A percentile compares a stretch with the other conserved stretches of the same genome.
Conservation (phyloP, 108 stramenopile genomes). For the Nitzschia putrida region DNA sequence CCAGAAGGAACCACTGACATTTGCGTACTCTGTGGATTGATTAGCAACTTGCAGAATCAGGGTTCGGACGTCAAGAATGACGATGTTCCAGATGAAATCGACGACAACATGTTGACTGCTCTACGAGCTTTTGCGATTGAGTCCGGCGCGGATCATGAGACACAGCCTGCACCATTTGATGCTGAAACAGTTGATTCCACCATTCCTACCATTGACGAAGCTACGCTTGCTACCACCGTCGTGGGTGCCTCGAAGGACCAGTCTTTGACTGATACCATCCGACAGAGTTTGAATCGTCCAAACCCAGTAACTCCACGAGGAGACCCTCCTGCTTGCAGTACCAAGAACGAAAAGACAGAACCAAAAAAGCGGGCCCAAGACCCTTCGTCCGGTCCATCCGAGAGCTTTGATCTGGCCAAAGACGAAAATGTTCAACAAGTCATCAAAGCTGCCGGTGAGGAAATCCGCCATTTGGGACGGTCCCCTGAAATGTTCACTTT, state of each 20-base stretch:
- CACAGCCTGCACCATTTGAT: background rate
- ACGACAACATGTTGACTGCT: no score
- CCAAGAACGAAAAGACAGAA: slow-evolving; percentile 1
- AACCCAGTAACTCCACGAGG: background rate
- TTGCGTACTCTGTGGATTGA: slow-evolving; percentile 46
- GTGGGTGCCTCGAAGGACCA: background rate
- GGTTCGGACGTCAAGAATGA: slow-evolving; percentile 15
- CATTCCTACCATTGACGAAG: slow-evolving; percentile 6
- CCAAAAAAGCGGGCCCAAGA: background rate
- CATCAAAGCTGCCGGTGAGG: background rate
- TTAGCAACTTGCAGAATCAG: slow-evolving; percentile 12
- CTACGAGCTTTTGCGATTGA: no score
- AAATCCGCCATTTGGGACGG: background rate
- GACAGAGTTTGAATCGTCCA: background rate
- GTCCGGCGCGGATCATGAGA: background rate
- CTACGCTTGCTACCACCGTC: background rate
- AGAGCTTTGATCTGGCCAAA: slow-evolving; percentile 29
- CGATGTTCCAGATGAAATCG: slow-evolving; percentile 1
- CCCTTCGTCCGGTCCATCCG: background rate
- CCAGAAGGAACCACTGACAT: slow-evolving; percentile 32
- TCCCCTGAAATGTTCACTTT: background rate
- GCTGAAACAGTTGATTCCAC: slow-evolving; percentile 5
- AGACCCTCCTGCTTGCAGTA: slow-evolving; percentile 18
- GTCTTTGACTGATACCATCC: slow-evolving; percentile 1
- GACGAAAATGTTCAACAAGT: slow-evolving; percentile 12